Evolutionary conservation across 805 yeast species (phyloP).

Genomic region (Kodamaea jinghongensis): DNA sequence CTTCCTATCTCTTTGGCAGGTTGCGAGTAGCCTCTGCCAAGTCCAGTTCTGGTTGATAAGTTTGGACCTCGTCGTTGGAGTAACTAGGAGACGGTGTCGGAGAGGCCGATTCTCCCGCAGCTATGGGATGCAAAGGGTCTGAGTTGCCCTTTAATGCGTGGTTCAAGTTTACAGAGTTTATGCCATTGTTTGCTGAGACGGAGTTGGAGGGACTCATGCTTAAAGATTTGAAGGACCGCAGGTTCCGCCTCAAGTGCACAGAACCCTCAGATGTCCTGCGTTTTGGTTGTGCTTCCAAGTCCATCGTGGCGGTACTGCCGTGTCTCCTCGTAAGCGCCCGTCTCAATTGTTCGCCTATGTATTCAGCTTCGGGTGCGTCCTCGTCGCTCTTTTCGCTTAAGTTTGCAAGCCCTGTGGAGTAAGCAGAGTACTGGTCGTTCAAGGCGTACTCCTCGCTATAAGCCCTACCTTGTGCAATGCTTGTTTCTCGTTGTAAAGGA

Average conservation of each 20-base stretch:
- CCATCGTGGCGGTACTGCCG: not conserved
- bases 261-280: slow-evolving; percentile 2
- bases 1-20: too few relatives aligned
- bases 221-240: not conserved
- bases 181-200: not conserved
- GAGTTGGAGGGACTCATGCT: slow-evolving; percentile 1
- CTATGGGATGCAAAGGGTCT: not conserved
- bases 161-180: slow-evolving; percentile 4
- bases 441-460: slow-evolving; percentile 1
- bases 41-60: slow-evolving; percentile 4
- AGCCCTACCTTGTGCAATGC: slow-evolving; percentile 45
- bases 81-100: slow-evolving; percentile 1
- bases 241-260: not conserved
- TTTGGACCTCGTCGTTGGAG: slow-evolving; percentile 1
- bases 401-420: slow-evolving; percentile 5
- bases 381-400: slow-evolving; percentile 8
- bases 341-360: slow-evolving; percentile 19
- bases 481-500: slow-evolving; percentile 53
- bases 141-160: not conserved
- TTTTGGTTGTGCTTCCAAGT: slow-evolving; percentile 6
- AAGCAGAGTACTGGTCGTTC: slow-evolving; percentile 6
- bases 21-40: not conserved
- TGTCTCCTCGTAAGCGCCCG: slow-evolving; percentile 16
- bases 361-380: slow-evolving; percentile 17
- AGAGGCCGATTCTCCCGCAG: not conserved